Conservation (phyloP, 108 stramenopile species). For the Epithemia pelagica region DNA sequence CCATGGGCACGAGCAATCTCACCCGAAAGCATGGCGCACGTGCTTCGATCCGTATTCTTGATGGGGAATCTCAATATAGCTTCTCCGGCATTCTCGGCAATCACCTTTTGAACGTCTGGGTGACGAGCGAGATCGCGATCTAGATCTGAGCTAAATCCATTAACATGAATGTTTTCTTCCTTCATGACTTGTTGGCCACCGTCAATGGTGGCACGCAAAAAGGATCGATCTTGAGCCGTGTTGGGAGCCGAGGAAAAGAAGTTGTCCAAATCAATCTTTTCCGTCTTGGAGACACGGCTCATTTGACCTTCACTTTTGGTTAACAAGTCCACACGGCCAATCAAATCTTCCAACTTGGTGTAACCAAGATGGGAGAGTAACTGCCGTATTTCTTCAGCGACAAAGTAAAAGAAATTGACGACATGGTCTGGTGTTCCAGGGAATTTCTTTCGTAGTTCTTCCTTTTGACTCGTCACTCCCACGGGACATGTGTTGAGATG, state of each 20-base stretch:
- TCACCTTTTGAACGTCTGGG: slow-evolving; percentile 62
- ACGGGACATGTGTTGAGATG: slow-evolving; percentile 96
- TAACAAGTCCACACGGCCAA: slow-evolving; percentile 89
- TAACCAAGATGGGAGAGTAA: slow-evolving; percentile 88
- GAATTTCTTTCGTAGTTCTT: slow-evolving; percentile 92
- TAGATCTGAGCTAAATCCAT: slow-evolving; percentile 75
- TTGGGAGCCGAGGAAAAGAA: slow-evolving; percentile 79
- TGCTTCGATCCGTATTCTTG: slow-evolving; percentile 82
- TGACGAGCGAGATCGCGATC: slow-evolving; percentile 69
- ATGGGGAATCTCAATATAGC: slow-evolving; percentile 53
- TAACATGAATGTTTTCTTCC: slow-evolving; percentile 70
- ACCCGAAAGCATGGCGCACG: slow-evolving; percentile 85
- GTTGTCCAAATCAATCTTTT: slow-evolving; percentile 46
- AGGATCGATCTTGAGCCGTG: slow-evolving; percentile 48
- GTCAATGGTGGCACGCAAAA: slow-evolving; percentile 65
- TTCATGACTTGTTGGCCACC: slow-evolving; percentile 46
- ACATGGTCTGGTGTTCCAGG: slow-evolving; percentile 96
- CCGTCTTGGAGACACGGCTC: slow-evolving; percentile 64
- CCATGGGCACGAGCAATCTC: slow-evolving; percentile 88
- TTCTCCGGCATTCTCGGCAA: slow-evolving; percentile 64
- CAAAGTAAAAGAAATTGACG: slow-evolving; percentile 93
- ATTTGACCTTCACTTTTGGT: slow-evolving; percentile 55
- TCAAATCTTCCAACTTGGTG: slow-evolving; percentile 85
- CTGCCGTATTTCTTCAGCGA: slow-evolving; percentile 87
- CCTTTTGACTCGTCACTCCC: slow-evolving; percentile 93